These are phyloP conservation scores for Cryptococcus sp. DNA, from an alignment of 1,284 basidiomycete genomes.

Conservation along the genomic window DNA sequence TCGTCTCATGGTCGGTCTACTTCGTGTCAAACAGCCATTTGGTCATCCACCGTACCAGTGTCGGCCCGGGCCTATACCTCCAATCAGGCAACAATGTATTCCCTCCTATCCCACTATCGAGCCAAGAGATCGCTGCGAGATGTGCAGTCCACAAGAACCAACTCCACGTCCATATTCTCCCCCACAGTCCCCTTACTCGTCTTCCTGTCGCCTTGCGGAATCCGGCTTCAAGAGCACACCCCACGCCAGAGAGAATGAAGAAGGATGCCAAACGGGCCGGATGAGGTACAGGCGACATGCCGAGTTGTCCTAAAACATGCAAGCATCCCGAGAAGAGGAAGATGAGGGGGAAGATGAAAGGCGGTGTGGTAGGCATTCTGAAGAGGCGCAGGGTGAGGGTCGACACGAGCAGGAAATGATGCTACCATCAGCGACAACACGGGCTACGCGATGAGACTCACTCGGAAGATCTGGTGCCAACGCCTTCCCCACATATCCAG, in stretches of 20 bases:
- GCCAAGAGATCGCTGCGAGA: slow-evolving; percentile 28
- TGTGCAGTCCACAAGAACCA: slow-evolving; percentile 23
- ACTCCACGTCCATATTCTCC: slow-evolving; percentile 37
- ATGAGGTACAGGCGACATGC: slow-evolving; percentile 32
- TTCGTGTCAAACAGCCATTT: slow-evolving; percentile 1
- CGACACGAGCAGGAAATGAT: slow-evolving; percentile 39
- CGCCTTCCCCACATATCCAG: slow-evolving; percentile 44
- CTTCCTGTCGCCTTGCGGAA: slow-evolving; percentile 33
- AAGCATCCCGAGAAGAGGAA: slow-evolving; percentile 39
- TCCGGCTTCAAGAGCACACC: slow-evolving; percentile 28
- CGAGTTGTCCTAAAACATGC: slow-evolving; percentile 38
- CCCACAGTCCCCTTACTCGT: slow-evolving; percentile 32
- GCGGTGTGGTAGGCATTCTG: slow-evolving; percentile 16
- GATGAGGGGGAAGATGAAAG: slow-evolving; percentile 26
- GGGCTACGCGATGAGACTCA: slow-evolving; percentile 14
- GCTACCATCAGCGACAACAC: slow-evolving; percentile 14
- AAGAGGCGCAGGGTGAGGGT: slow-evolving; percentile 18
- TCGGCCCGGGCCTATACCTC: not conserved
- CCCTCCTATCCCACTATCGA: slow-evolving; percentile 35
- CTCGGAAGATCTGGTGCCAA: slow-evolving; percentile 46
- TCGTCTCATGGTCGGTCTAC: not conserved
- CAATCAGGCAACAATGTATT: slow-evolving; percentile 9
- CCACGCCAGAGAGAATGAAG: slow-evolving; percentile 36
- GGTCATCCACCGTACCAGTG: not conserved
- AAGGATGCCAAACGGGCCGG: slow-evolving; percentile 25